These are phyloP conservation scores for Linnemannia hyalina DNA, from an alignment of 192 early-diverging fungal genomes.

Conservation along the genomic window DNA sequence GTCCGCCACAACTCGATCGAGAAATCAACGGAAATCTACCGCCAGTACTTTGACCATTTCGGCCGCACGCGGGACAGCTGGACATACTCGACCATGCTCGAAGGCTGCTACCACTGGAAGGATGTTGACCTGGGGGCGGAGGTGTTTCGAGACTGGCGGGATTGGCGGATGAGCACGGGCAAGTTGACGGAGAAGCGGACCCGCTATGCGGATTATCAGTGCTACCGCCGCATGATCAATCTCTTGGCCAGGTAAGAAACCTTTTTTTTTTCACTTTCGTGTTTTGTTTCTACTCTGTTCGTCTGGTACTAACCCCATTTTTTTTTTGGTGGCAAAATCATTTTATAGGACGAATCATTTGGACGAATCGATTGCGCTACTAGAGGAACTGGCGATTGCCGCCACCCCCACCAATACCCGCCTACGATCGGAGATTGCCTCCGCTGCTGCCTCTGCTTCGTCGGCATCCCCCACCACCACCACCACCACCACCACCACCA, in stretches of 20 bases:
- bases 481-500: neutral
- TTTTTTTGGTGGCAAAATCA: too few relatives aligned
- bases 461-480: neutral
- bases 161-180: slow-evolving; percentile 63
- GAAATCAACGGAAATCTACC: slow-evolving; percentile 62
- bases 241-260: slow-evolving; percentile 67
- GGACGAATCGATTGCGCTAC: slow-evolving; percentile 45
- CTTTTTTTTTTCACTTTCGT: neutral
- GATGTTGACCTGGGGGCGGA: slow-evolving; percentile 71
- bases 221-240: slow-evolving; percentile 74
- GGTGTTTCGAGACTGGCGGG: slow-evolving; percentile 76
- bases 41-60: slow-evolving; percentile 64
- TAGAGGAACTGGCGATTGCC: slow-evolving; percentile 49
- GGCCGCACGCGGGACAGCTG: slow-evolving; percentile 67
- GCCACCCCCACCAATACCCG: slow-evolving; percentile 54
- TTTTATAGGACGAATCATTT: slow-evolving; percentile 39
- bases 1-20: slow-evolving; percentile 65
- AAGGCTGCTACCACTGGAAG: slow-evolving; percentile 72
- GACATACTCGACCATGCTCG: slow-evolving; percentile 71
- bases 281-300: too few relatives aligned
- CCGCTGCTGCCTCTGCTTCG: slow-evolving; percentile 6
- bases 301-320: neutral
- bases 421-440: slow-evolving; percentile 33
- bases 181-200: slow-evolving; percentile 53
- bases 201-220: slow-evolving; percentile 65